Evolutionary conservation across 1,284 basidiomycete species (phyloP).

Genomic region (Ceratobasidium sp.): DNA sequence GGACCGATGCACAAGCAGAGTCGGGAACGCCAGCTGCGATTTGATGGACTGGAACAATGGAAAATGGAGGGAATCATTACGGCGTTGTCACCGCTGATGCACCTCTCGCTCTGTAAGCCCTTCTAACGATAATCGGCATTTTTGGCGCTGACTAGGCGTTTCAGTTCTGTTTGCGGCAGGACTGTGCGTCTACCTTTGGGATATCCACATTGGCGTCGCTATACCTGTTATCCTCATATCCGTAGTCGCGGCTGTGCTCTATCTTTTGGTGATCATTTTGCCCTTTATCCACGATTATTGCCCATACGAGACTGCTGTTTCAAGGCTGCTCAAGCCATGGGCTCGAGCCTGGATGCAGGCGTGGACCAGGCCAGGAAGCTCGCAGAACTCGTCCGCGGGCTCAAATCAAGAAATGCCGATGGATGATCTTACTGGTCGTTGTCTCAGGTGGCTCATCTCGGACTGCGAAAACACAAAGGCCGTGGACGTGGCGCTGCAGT

Average conservation of each 20-base stretch:
- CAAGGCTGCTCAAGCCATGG: too few species aligned
- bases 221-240: background rate
- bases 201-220: background rate
- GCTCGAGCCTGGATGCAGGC: too few species aligned
- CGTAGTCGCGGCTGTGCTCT: background rate
- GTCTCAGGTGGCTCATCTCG: background rate
- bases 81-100: constrained; percentile 17
- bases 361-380: too few species aligned
- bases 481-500: background rate
- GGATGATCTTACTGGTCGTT: too few species aligned
- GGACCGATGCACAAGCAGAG: background rate
- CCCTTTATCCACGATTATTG: too few species aligned
- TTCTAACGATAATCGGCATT: background rate
- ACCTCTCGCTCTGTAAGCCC: constrained; percentile 1
- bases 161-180: background rate
- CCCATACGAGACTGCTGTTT: too few species aligned
- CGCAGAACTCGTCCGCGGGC: too few species aligned
- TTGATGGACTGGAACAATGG: constrained; percentile 25
- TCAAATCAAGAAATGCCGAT: too few species aligned
- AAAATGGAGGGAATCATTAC: constrained; percentile 10
- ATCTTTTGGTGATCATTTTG: background rate
- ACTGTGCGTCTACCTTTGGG: constrained; percentile 4
- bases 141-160: background rate
- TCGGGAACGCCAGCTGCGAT: constrained; percentile 9
- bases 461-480: background rate